Conservation (phyloP, 495 filamentous ascomycete genomes). For the Penicillium pulvis region DNA sequence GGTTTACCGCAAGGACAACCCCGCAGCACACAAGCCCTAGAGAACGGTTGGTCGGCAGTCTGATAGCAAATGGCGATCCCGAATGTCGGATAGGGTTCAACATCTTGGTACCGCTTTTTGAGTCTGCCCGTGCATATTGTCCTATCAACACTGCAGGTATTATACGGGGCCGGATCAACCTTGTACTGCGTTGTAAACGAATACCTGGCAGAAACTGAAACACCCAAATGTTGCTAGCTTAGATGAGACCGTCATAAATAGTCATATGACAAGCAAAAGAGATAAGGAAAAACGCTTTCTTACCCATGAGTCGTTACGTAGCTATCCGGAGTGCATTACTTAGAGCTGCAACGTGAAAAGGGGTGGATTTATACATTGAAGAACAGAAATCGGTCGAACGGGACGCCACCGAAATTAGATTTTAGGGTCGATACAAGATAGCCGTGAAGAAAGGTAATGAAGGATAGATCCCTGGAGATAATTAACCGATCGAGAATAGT, state of each 20-base stretch:
- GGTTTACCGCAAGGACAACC: constrained; percentile 27
- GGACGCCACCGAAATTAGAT: background rate
- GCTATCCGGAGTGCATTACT: background rate
- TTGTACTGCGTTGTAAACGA: background rate
- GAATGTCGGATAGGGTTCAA: background rate
- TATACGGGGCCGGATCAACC: background rate
- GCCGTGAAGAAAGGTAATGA: background rate
- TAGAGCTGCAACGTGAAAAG: background rate
- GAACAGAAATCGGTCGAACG: background rate
- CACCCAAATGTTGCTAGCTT: background rate
- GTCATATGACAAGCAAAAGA: background rate
- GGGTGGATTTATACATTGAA: background rate
- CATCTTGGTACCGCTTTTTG: background rate
- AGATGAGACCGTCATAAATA: background rate
- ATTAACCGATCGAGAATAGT: no score
- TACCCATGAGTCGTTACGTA: background rate
- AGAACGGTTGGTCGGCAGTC: constrained; percentile 20
- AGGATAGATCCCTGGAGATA: background rate
- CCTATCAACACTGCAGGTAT: background rate
- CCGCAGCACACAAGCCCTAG: constrained; percentile 25
- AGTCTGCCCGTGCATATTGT: constrained; percentile 4
- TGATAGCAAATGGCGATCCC: constrained; percentile 2
- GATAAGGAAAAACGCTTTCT: background rate
- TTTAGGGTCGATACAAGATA: background rate
- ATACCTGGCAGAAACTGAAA: constrained; percentile 2